Percentiles rank a stretch among this genome's conserved stretches.
These are phyloP conservation scores for Vanderwaltozyma tropicalis DNA, from an alignment of 805 yeast genomes.

Conservation along the genomic window DNA sequence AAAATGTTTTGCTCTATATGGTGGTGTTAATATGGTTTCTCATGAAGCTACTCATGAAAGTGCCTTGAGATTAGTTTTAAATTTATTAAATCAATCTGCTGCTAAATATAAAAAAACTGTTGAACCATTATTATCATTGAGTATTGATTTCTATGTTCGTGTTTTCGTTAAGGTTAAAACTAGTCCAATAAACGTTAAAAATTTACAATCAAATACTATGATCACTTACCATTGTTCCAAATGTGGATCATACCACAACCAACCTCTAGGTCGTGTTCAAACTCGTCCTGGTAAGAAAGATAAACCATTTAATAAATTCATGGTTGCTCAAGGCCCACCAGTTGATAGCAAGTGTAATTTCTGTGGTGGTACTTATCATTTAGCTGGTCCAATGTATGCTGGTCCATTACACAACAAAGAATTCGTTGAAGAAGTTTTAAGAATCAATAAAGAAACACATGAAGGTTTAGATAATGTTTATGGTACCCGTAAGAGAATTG, in stretches of 20 bases:
- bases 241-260: constrained; percentile 64
- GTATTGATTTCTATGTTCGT: constrained; percentile 89
- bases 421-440: constrained; percentile 55
- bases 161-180: constrained; percentile 69
- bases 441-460: constrained; percentile 38
- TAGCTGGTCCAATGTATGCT: constrained; percentile 97
- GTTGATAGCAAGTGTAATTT: constrained; percentile 51
- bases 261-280: constrained; percentile 59
- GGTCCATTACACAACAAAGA: constrained; percentile 61
- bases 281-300: constrained; percentile 33
- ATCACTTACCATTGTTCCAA: constrained; percentile 76
- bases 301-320: constrained; percentile 38
- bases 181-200: constrained; percentile 74
- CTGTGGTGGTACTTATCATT: constrained; percentile 57
- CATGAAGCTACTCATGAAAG: constrained; percentile 84
- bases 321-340: constrained; percentile 55
- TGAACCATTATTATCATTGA: constrained; percentile 75
- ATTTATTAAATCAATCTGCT: constrained; percentile 68
- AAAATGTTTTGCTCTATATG: constrained; percentile 88
- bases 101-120: constrained; percentile 81
- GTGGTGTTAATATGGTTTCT: constrained; percentile 79
- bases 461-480: constrained; percentile 41
- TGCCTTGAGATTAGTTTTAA: constrained; percentile 75
- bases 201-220: constrained; percentile 67
- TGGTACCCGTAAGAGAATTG: constrained; percentile 73